phyloP scores from a whole-genome alignment of 108 stramenopile species.

The Cyclotella baltica region DNA sequence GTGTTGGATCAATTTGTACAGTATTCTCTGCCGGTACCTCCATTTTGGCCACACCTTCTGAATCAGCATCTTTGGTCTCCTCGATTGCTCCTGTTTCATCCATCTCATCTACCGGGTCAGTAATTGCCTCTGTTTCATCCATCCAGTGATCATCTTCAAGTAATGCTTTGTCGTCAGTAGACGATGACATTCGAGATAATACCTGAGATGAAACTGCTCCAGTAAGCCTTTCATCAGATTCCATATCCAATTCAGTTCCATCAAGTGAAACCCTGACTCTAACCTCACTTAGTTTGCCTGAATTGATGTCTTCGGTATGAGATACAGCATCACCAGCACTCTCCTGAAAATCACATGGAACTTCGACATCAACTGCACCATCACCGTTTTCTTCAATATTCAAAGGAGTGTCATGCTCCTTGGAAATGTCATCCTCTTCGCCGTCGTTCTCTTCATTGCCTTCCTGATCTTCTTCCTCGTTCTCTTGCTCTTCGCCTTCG shows the following conservation, averaged over 20 bases:
- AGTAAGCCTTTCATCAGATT: too few relatives aligned
- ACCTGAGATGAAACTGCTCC: too few relatives aligned
- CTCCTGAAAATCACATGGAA: background rate
- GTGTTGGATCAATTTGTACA: background rate
- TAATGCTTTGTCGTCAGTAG: too few relatives aligned
- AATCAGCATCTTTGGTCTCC: background rate
- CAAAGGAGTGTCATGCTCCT: background rate
- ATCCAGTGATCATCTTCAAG: too few relatives aligned
- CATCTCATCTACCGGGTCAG: too few relatives aligned
- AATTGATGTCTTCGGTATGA: background rate
- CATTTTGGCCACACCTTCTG: background rate
- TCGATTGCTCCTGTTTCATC: background rate
- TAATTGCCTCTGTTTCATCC: too few relatives aligned
- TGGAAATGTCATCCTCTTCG: background rate
- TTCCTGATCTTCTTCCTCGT: background rate
- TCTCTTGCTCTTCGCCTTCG: background rate
- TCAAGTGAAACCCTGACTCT: background rate
- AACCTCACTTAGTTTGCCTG: background rate
- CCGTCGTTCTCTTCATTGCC: background rate
- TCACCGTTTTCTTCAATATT: background rate
- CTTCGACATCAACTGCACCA: background rate
- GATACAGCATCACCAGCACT: background rate
- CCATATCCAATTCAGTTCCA: background rate
- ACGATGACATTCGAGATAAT: too few relatives aligned
- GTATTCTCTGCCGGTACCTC: background rate